Evolutionary conservation across 2,329 filamentous ascomycete species (phyloP), one percentile per base, ranked within the genome.

Genomic region (Apiospora saccharicola): DNA sequence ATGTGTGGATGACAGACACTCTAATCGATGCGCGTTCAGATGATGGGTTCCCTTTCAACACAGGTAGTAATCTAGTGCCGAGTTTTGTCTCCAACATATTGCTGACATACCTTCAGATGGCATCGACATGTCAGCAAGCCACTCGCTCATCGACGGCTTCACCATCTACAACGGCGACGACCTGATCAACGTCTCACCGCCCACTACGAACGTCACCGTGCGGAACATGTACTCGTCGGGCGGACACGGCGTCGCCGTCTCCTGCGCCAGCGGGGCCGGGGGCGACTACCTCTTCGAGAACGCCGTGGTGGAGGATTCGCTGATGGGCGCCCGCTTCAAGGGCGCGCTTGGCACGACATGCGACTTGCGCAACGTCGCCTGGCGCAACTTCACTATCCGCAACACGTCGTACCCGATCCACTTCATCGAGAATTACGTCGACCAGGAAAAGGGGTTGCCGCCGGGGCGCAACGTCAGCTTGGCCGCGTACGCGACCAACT

Each of bases 361-460:
- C 72, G 72, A 77, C 46, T 24, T 77, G n/a, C 64, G 30, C 71
- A 73, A 75, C 51, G 72, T 77, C 34, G 74, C 72, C 7, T 77
- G 76, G 76, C 67, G 73, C n/a, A 77, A 77, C 53, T 76, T 76
- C 49, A 61, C 69, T 10, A 68, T 77, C 4, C 70, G 68, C 49
- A 76, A 77, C 73, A 76, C 74, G 8, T 74, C 72, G 72, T 77
- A 76, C 69, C 75, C 76, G 1, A 71, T 77, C 22, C 76, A 77
- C 68, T 76, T 77, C 71, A 76, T 76, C 41, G 75, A 76, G 71
- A 75, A 76, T 24, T 76, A 77, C 34, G 72, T 72, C 19, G 76
- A 77, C 68, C 76, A 76, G 69, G 76, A 76, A 44, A 73, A 34
- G 19, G 75, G 74, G 4, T 4, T 73, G 19, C 44, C 69, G 7